Percentiles rank a stretch among this genome's conserved stretches.
phyloP scores from a whole-genome alignment of 1,139 yeast genomes.

The Pichia sp. region DNA sequence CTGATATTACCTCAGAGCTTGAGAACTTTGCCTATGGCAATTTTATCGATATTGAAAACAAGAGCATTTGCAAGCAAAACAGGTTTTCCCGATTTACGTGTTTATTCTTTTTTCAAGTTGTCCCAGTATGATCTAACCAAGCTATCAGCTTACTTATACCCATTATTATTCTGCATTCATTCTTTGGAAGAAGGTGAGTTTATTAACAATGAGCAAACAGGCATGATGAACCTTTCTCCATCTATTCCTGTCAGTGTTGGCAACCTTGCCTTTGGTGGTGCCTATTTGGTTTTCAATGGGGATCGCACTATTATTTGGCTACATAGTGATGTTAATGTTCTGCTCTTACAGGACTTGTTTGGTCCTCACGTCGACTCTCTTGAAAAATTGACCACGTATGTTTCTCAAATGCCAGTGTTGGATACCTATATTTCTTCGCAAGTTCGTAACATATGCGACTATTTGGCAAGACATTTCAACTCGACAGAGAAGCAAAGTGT shows the following conservation, averaged over 20 bases:
- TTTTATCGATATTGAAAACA: conserved; percentile 67
- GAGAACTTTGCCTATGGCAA: conserved; percentile 63
- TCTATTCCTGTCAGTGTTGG: conserved; percentile 44
- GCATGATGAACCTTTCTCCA: conserved; percentile 39
- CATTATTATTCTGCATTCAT: conserved; percentile 75
- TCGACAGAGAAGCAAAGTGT: conserved; percentile 42
- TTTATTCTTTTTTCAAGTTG: conserved; percentile 54
- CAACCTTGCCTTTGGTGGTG: conserved; percentile 62
- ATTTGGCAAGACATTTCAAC: conserved; percentile 42
- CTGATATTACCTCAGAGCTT: conserved; percentile 79
- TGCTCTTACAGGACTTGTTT: conserved; percentile 68
- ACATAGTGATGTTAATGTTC: conserved; percentile 64
- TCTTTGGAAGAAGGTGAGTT: conserved; percentile 56
- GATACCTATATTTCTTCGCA: conserved; percentile 68
- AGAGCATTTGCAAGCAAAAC: conserved; percentile 51
- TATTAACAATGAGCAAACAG: conserved; percentile 40
- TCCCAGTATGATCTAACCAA: conserved; percentile 54
- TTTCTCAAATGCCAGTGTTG: conserved; percentile 64
- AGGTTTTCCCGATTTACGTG: conserved; percentile 54
- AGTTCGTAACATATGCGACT: conserved; percentile 56
- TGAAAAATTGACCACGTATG: conserved; percentile 41
- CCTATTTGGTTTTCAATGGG: conserved; percentile 74
- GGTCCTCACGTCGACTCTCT: conserved; percentile 48
- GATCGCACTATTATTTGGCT: conserved; percentile 59
- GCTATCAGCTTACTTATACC: conserved; percentile 68